Base-by-base conservation (phyloP, 306 rosid species). In the Prunus padus region DNA sequence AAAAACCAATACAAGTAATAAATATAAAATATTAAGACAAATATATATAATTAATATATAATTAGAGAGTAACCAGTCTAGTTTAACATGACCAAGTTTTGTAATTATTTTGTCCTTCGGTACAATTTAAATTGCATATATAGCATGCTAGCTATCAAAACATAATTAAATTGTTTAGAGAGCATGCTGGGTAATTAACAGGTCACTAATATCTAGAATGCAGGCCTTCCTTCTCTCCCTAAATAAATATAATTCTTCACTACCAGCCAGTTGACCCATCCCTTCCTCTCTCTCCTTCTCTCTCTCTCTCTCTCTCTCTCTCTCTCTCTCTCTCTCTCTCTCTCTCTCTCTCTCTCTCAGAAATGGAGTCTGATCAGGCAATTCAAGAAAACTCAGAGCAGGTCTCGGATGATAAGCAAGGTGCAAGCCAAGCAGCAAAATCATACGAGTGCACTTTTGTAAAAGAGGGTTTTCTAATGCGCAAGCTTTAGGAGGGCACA, bases 401-500 rank as follows among this genome's bases (percentile, higher is more conserved):
- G 69, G 56, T n/a, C 81, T 73, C 77, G 33, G 77, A 81, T 40
- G 76, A 77, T 11, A 77, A 74, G 6, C 54, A 22, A 77, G 79
- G 74, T 72, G 69, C 79, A 46, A 69, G 61, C 67, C 42, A 72
- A 11, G 15, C 65, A 19, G 78, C 72, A 0, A 90, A 82, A 64
- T 89, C 90, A 19, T 93, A 93, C 3, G 96, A 89, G 81, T 93
- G 98, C 80, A 89, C 54, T 63, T 89, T 55, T 93, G 98, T 82
- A 89, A 75, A 79, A 89, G 96, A 47, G 98, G 98, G 0, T 93
- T 93, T 82, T 85, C 98, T 46, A 93, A 89, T 85, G 98, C 98
- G 66, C 98, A 93, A 80, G 98, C 97, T 61, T 79, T 93, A 3
- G 98, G 98, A 65, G 98, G 97, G 0, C 98, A 93, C 84, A 91